Conservation (phyloP, 225 moss, liverwort and hornwort species). For the Climacium dendroides region DNA sequence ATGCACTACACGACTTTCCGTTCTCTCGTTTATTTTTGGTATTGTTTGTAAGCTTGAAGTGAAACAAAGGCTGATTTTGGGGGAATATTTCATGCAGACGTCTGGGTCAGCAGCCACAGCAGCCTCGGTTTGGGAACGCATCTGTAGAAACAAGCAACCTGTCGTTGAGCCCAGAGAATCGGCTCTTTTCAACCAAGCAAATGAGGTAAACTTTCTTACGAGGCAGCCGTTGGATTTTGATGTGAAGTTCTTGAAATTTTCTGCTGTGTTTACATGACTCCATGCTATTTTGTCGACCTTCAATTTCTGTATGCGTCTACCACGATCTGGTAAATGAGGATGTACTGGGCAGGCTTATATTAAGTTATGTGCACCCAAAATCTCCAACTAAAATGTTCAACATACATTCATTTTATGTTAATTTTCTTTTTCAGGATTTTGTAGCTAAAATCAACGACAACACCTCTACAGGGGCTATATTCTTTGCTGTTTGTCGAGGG, state of each 20-base stretch:
- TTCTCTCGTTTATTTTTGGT: neutral
- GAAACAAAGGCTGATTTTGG: neutral
- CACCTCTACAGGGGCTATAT: slow-evolving; percentile 81
- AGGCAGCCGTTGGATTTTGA: neutral
- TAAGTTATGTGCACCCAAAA: neutral
- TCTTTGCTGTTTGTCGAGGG: slow-evolving; percentile 98
- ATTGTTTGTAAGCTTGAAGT: neutral
- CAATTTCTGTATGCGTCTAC: neutral
- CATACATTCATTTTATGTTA: neutral
- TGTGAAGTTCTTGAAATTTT: neutral
- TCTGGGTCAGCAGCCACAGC: slow-evolving; percentile 33
- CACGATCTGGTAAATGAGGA: neutral
- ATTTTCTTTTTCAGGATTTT: slow-evolving; percentile 40
- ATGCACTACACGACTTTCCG: neutral
- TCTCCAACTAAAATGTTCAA: neutral
- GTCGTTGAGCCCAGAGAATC: slow-evolving; percentile 96
- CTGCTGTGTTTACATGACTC: neutral
- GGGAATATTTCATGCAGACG: slow-evolving; percentile 1
- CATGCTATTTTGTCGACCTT: neutral
- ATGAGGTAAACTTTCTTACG: slow-evolving; percentile 36
- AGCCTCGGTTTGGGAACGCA: slow-evolving; percentile 85
- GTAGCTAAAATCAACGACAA: slow-evolving; percentile 66
- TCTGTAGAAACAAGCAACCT: slow-evolving; percentile 92
- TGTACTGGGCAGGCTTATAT: neutral
- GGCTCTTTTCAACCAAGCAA: slow-evolving; percentile 93